phyloP scores from a whole-genome alignment of 192 early-diverging fungal species.

The Coemansia sp. region DNA sequence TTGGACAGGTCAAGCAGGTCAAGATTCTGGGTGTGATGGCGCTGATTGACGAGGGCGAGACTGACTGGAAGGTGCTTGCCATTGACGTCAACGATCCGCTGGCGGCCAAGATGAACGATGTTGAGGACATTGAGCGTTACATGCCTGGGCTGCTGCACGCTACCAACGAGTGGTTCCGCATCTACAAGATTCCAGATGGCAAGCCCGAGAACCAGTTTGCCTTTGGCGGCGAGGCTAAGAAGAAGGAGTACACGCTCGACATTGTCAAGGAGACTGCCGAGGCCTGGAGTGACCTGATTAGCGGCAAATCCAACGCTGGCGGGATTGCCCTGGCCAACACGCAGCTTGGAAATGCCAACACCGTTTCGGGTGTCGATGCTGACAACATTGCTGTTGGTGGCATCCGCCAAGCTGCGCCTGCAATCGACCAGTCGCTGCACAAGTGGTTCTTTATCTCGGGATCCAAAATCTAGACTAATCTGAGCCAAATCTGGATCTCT shows the following conservation, averaged over 20 bases:
- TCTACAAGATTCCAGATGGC: constrained; percentile 99
- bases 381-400: constrained; percentile 61
- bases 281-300: constrained; percentile 86
- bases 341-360: constrained; percentile 72
- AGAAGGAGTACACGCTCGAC: constrained; percentile 82
- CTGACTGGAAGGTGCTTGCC: constrained; percentile 99
- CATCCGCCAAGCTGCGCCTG: constrained; percentile 28
- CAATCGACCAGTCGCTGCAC: constrained; percentile 64
- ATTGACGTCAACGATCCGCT: constrained; percentile 98
- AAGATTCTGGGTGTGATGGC: constrained; percentile 99
- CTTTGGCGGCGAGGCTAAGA: constrained; percentile 86
- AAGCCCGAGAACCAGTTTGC: constrained; percentile 99
- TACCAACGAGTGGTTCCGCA: constrained; percentile 99
- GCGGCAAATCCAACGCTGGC: constrained; percentile 69
- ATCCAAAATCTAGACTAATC: constrained; percentile 55
- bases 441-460: constrained; percentile 99
- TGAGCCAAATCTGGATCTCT: not conserved
- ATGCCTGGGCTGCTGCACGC: constrained; percentile 94
- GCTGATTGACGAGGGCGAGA: constrained; percentile 98
- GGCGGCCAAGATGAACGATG: constrained; percentile 95
- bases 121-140: constrained; percentile 98
- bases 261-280: constrained; percentile 91
- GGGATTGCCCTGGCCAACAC: constrained; percentile 71
- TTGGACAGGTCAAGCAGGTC: constrained; percentile 98
- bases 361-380: constrained; percentile 59